A percentile compares a stretch with the other conserved stretches of the same genome.
These are phyloP conservation scores for Carex parvula DNA, from an alignment of 176 grass and related monocot species.

Conservation along the genomic window DNA sequence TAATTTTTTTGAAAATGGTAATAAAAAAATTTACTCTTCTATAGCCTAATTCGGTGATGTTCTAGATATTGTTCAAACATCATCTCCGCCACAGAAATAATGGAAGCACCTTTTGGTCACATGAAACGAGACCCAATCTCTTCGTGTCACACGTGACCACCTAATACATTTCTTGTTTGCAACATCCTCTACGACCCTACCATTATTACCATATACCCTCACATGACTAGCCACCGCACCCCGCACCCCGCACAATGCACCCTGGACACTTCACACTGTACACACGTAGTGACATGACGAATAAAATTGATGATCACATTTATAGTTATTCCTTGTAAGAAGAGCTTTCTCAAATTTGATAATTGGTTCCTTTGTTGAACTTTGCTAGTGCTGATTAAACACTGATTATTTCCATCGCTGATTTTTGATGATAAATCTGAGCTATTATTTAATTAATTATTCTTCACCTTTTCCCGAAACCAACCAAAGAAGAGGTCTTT, in stretches of 20 bases:
- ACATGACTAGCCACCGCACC: not conserved
- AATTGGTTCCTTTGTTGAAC: not conserved
- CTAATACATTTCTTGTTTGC: not conserved
- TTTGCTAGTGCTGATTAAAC: not conserved
- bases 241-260: not conserved
- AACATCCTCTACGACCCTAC: not conserved
- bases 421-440: not conserved
- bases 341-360: not conserved
- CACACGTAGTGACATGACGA: not conserved
- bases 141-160: not conserved
- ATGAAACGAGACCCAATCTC: not conserved
- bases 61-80: no score
- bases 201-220: not conserved
- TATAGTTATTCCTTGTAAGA: not conserved
- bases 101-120: not conserved
- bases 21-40: no score
- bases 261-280: not conserved
- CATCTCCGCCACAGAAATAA: not conserved
- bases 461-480: not conserved
- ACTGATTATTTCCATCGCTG: not conserved
- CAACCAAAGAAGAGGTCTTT: not conserved
- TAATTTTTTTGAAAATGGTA: no score
- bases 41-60: not conserved
- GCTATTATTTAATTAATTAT: not conserved
- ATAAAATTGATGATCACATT: not conserved